Evolutionary conservation across 306 rosid species (phyloP).

Genomic region (Vicia sativa): DNA sequence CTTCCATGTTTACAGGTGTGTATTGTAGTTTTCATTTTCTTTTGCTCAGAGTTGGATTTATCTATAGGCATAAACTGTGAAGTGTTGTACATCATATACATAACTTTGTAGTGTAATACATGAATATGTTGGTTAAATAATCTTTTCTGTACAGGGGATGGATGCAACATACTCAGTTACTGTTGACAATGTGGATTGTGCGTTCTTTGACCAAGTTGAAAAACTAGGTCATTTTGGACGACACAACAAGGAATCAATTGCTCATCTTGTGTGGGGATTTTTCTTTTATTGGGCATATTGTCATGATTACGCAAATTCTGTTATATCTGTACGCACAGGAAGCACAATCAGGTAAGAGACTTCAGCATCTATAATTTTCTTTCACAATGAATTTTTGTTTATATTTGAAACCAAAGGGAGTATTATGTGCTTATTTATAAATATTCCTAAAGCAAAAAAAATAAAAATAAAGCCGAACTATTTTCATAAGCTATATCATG

Average conservation of each 20-base stretch:
- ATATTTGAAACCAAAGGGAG: no score
- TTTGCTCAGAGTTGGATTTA: background rate
- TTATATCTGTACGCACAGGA: constrained; percentile 89
- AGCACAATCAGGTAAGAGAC: constrained; percentile 67
- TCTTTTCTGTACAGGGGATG: constrained; percentile 59
- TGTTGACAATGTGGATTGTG: constrained; percentile 69
- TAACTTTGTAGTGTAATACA: background rate
- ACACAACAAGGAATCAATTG: constrained; percentile 70
- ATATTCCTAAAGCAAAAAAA: background rate
- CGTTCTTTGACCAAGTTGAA: constrained; percentile 84
- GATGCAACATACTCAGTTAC: constrained; percentile 62
- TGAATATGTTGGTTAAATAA: constrained; percentile 13
- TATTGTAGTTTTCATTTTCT: constrained; percentile 10
- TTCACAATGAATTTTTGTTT: background rate
- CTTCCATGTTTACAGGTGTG: constrained; percentile 98
- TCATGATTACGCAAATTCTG: constrained; percentile 84
- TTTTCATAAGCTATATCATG: background rate
- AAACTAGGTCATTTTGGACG: constrained; percentile 63
- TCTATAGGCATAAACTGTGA: no score
- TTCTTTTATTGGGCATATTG: constrained; percentile 94
- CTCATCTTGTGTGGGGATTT: constrained; percentile 91
- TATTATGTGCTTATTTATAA: background rate
- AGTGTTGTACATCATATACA: background rate
- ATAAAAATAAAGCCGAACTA: background rate
- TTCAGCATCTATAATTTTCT: constrained; percentile 2